Evolutionary conservation across 306 rosid genomes (phyloP).

Genomic region (Begonia masoniana): DNA sequence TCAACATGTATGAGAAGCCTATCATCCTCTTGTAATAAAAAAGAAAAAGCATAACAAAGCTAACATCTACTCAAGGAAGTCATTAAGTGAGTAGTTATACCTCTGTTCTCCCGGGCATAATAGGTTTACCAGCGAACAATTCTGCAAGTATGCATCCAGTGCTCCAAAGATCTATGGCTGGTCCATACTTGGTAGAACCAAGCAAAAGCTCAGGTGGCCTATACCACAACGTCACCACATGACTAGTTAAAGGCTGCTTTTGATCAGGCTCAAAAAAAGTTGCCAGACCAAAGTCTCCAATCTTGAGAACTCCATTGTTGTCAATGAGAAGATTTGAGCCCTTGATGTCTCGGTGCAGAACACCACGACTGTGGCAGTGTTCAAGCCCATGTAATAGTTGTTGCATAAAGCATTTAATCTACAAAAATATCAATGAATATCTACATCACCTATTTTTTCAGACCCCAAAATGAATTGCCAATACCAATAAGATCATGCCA

Average conservation of each 20-base stretch:
- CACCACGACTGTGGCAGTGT: constrained; percentile 73
- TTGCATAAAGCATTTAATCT: constrained; percentile 76
- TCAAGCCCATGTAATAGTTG: constrained; percentile 75
- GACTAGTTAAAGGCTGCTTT: constrained; percentile 69
- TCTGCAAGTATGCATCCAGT: constrained; percentile 87
- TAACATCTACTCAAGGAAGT: neutral
- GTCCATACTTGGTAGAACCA: constrained; percentile 72
- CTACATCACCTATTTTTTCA: neutral
- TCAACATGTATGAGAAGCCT: no score
- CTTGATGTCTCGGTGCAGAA: constrained; percentile 89
- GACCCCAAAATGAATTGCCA: neutral
- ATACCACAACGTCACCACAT: constrained; percentile 89
- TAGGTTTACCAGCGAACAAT: constrained; percentile 67
- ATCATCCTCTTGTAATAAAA: no score
- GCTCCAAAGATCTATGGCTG: constrained; percentile 83
- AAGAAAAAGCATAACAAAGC: neutral
- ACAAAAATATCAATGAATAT: constrained; percentile 6
- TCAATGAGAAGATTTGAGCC: constrained; percentile 80
- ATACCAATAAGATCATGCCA: neutral
- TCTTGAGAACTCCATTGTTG: constrained; percentile 69
- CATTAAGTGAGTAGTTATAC: constrained; percentile 20
- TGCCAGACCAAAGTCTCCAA: constrained; percentile 89
- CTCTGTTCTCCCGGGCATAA: constrained; percentile 98
- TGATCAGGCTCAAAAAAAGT: constrained; percentile 45
- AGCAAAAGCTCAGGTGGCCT: constrained; percentile 95